Percentiles rank a stretch among this genome's conserved stretches.
These are phyloP conservation scores for Fragaria vesca DNA, from an alignment of 306 rosid species.

Conservation along the genomic window DNA sequence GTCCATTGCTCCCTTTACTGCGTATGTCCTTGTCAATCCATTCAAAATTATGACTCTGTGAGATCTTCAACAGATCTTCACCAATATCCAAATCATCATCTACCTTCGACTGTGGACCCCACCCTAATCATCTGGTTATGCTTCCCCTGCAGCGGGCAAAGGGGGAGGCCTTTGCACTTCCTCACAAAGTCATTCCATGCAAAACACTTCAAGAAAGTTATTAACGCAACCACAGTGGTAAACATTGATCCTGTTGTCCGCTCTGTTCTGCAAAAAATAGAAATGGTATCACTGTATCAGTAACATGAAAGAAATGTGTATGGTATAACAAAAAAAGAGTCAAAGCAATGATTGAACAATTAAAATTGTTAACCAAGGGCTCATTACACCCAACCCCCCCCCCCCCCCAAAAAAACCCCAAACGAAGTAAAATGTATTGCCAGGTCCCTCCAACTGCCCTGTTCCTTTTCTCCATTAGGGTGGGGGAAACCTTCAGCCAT, in stretches of 20 bases:
- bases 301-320: background rate
- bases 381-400: background rate
- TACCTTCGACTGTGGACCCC: constrained; percentile 78
- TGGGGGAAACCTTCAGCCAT: background rate
- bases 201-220: constrained; percentile 84
- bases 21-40: constrained; percentile 67
- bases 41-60: constrained; percentile 80
- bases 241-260: constrained; percentile 68
- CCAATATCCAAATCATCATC: constrained; percentile 88
- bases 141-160: constrained; percentile 32
- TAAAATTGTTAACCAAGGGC: background rate
- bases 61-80: constrained; percentile 85
- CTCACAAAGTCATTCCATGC: constrained; percentile 73
- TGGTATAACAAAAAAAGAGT: background rate
- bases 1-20: constrained; percentile 70
- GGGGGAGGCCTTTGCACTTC: constrained; percentile 55
- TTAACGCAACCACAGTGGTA: constrained; percentile 67
- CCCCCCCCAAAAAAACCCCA: no score
- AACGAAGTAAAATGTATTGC: background rate
- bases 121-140: constrained; percentile 45
- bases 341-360: background rate
- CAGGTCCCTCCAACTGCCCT: background rate
- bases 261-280: constrained; percentile 65
- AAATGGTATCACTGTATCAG: background rate
- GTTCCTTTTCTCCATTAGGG: background rate